Evolutionary conservation across 2,329 filamentous ascomycete species (phyloP), one percentile per base, ranked within the genome.

Genomic region (Stagonosporopsis cucurbitacearum): DNA sequence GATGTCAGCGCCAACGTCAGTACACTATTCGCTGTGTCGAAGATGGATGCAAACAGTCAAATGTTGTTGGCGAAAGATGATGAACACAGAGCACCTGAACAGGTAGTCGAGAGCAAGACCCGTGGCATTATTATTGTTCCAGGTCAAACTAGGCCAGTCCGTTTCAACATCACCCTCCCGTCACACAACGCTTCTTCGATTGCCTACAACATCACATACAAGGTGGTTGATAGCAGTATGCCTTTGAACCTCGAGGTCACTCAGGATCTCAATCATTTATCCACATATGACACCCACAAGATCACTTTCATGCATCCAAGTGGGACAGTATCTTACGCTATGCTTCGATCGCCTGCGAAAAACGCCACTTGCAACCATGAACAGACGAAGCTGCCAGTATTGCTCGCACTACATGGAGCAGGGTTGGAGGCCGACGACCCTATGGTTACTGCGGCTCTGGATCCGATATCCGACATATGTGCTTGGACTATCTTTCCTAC

Each of bases 401-500:
- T 86, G 13, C 60, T 86, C 19, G 74, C 70, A 25, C 70, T 86
- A 15, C 84, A 86, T 69, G 84, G 84, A 12, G 84, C 84, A 28
- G 84, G 84, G 0, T 69, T 86, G 11, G 82, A 86, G 58, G 83
- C 80, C 26, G 80, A 83, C 54, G 78, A 72, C 50, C 68, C 77
- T 13, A 65, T 77, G 58, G 79, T 81, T 1, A 74, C 79, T 37
- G 76, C 80, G 49, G 77, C 79, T 54, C 69, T 86, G 30, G 79
- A 85, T 65, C 71, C 74, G 19, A 72, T 83, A 1, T 76, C 81
- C 20, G 79, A 84, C 55, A 69, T 86, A 20, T 82, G 80, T 57
- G 79, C 82, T 2, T 87, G 83, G 82, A 73, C 81, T 1, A 47
- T 86, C 15, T 81, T 84, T 60, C 83, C 84, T 9, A 82, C 80